Evolutionary conservation across 2,329 filamentous ascomycete species (phyloP).

Genomic region (Colletotrichum karsti): DNA sequence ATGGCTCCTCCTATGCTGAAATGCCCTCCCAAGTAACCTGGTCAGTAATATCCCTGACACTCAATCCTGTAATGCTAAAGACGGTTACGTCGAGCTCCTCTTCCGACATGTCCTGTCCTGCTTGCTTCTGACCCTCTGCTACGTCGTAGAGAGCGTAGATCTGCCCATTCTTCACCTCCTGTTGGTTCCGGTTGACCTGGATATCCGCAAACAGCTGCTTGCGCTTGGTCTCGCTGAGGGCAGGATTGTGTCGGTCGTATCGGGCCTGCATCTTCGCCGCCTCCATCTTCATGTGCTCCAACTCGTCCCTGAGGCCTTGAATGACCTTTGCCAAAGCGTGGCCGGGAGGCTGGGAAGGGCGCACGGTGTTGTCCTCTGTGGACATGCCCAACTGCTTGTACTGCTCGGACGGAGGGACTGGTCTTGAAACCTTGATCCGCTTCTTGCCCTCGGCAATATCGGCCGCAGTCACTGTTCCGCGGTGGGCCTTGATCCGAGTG

Average conservation of each 20-base stretch:
- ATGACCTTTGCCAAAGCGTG: slow-evolving; percentile 83
- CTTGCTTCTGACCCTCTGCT: slow-evolving; percentile 78
- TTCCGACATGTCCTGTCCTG: slow-evolving; percentile 69
- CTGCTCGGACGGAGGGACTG: slow-evolving; percentile 69
- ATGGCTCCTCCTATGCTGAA: slow-evolving; percentile 32
- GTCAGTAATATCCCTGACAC: slow-evolving; percentile 50
- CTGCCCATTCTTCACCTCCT: slow-evolving; percentile 80
- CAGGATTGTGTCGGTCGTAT: slow-evolving; percentile 74
- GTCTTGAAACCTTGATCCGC: slow-evolving; percentile 69
- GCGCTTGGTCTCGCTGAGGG: slow-evolving; percentile 71
- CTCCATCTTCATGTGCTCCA: slow-evolving; percentile 77
- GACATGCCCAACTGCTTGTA: slow-evolving; percentile 35
- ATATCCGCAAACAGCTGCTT: slow-evolving; percentile 69
- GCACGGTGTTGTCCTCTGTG: slow-evolving; percentile 66
- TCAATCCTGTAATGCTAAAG: slow-evolving; percentile 59
- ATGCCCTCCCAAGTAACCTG: slow-evolving; percentile 53
- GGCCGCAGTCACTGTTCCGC: slow-evolving; percentile 43
- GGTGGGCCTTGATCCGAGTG: slow-evolving; percentile 58
- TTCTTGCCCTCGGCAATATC: slow-evolving; percentile 58
- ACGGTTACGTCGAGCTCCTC: slow-evolving; percentile 73
- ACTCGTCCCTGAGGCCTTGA: slow-evolving; percentile 83
- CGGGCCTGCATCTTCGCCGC: slow-evolving; percentile 68
- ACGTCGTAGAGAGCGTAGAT: slow-evolving; percentile 88
- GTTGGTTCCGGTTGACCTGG: slow-evolving; percentile 65
- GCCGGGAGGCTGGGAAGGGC: slow-evolving; percentile 74